Base-by-base conservation (phyloP, 306 rosid species). In the Sesbania bispinosa region DNA sequence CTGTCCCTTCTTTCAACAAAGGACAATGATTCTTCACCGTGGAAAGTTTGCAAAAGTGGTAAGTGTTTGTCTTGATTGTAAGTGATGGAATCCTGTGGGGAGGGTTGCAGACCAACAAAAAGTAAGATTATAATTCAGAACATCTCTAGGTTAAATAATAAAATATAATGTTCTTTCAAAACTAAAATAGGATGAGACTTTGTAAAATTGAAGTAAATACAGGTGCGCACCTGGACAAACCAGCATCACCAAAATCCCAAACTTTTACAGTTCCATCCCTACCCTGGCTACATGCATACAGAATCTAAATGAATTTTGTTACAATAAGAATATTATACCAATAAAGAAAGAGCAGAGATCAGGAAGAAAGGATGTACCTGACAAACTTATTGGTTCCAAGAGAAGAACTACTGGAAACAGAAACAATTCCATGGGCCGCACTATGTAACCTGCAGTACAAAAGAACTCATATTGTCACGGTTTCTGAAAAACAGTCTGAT, bases 241-340 rank as follows among this genome's bases (percentile, higher is more conserved):
- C 87, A 53, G 95, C 86, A 39, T 82, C 87, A 75, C 67, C 82
- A 33, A 91, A 76, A 65, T 91, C 90, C 99, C 99, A 94, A 79
- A 88, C 76, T 84, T 94, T 94, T 4, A 91, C 86, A 20, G 96
- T 89, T 71, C 97, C 99, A 83, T 94, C 99, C 81, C 97, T 94
- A 32, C 99, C 96, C 88, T 91, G 99, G 84, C 99, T 94, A 76
- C 76, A 85, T 18, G 62, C 20, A 88, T 51, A 68, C 18, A 64
- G 8, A 57, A 42, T 33, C 50, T 7, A 73, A 54, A 43, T 23
- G 61, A 82, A 73, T 41, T 47, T 53, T 27, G 3, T 23, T 73
- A 69, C 30, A 35, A 36, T 6, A 26, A n/a, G 60, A 7, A 7
- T 8, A 45, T 10, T 10, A 33, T 2, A 6, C 10, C 30, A 33